Percentiles rank a stretch among this genome's conserved stretches.
Evolutionary conservation across 1,284 basidiomycete species (phyloP).

Genomic region (Heterobasidion parviporum): DNA sequence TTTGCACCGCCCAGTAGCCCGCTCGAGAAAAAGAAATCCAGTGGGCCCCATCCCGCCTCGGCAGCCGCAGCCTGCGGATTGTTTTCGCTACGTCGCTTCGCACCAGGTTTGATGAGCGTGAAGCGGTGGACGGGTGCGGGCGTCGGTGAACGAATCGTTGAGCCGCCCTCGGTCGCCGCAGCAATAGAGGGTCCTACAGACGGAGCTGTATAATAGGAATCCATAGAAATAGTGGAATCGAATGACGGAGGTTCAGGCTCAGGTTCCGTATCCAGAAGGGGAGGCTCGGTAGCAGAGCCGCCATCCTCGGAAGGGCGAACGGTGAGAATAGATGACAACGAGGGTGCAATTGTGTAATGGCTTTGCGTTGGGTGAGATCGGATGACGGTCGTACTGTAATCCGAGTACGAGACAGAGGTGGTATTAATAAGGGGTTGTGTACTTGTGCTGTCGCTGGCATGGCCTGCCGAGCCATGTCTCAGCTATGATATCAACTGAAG

Average conservation of each 20-base stretch:
- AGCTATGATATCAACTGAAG: not conserved
- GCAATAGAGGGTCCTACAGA: constrained; percentile 45
- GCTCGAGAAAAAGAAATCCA: constrained; percentile 72
- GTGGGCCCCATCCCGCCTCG: constrained; percentile 56
- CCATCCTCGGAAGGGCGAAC: constrained; percentile 39
- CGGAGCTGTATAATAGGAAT: constrained; percentile 62
- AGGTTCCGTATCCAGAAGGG: constrained; percentile 15
- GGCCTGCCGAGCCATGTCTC: constrained; percentile 16
- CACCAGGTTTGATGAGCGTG: constrained; percentile 72
- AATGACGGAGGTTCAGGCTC: constrained; percentile 31
- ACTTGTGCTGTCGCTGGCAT: constrained; percentile 34
- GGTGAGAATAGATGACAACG: constrained; percentile 67
- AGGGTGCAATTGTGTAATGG: constrained; percentile 36
- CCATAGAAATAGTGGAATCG: constrained; percentile 34
- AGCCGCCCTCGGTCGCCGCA: constrained; percentile 65
- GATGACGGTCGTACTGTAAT: constrained; percentile 65
- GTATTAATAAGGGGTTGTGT: constrained; percentile 51
- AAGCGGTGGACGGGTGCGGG: constrained; percentile 71
- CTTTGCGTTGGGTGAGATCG: constrained; percentile 34
- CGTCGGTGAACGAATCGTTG: constrained; percentile 42
- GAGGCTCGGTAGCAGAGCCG: constrained; percentile 22
- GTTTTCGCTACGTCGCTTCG: constrained; percentile 33
- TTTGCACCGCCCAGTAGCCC: constrained; percentile 58
- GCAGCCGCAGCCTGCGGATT: constrained; percentile 17
- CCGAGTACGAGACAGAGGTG: constrained; percentile 36